These are phyloP conservation scores for Epichloe bromicola DNA, from an alignment of 2,329 filamentous ascomycete genomes.

Conservation along the genomic window DNA sequence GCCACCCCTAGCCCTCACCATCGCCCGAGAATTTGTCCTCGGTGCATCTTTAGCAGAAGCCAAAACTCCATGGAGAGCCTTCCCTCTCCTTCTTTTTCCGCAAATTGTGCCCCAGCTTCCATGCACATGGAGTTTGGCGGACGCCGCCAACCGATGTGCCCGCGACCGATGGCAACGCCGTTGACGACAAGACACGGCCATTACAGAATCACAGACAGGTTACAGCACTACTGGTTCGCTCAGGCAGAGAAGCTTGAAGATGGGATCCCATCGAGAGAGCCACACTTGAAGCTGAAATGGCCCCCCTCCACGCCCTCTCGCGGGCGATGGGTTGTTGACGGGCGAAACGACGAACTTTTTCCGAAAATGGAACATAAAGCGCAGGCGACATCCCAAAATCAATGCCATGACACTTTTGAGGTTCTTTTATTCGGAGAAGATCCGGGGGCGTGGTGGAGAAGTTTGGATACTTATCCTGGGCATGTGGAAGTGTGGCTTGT, in stretches of 20 bases:
- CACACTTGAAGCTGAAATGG: neutral
- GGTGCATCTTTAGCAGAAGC: neutral
- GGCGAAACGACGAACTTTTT: neutral
- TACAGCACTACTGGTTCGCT: no score
- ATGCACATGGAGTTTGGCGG: neutral
- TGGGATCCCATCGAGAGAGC: neutral
- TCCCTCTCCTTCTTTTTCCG: neutral
- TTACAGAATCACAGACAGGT: no score
- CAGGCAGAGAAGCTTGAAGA: no score
- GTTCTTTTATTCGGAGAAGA: neutral
- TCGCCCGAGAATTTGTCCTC: neutral
- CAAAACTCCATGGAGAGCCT: neutral
- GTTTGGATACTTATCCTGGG: neutral
- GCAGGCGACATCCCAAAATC: conserved; percentile 8
- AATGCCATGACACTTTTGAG: conserved; percentile 44
- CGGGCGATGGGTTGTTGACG: neutral
- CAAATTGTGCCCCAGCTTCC: neutral
- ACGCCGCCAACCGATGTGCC: neutral
- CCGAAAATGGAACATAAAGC: neutral
- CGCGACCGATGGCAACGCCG: neutral
- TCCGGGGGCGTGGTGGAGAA: no score
- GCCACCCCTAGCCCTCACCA: no score
- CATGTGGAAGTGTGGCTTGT: neutral
- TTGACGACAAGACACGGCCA: neutral
- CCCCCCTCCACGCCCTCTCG: neutral